Evolutionary conservation across 2,329 filamentous ascomycete species (phyloP), one percentile per base, ranked within the genome.

Genomic region (Aureobasidium sp.): DNA sequence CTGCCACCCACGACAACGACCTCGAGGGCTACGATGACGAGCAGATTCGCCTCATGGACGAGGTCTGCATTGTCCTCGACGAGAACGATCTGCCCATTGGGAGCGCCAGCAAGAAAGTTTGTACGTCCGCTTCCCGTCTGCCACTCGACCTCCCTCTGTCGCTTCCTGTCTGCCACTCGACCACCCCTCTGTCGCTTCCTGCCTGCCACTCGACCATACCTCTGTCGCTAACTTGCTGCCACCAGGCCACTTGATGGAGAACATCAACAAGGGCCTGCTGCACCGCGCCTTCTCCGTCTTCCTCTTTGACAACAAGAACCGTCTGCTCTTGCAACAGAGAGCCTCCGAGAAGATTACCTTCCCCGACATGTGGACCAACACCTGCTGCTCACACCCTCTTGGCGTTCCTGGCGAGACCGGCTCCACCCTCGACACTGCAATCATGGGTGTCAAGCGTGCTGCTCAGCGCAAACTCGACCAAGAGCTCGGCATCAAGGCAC

Each of bases 301-400:
- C 79, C 86, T 99, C 67, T 99, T 99, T 80, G 90, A 97, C 77
- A 87, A 89, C 64, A 83, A 94, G 73, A 95, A 96, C 75, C 88
- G 91, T 69, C 81, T 97, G 63, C 87, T 99, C 46, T 85, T 99
- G 55, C 94, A 99, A 78, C 94, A 97, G 79, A 89, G 94, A 67
- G 94, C 94, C 29, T 79, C 86, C 42, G 93, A 97, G 79, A 99
- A 99, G 81, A 99, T 99, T 72, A 99, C 94, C 7, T 99, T 99
- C 78, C 93, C 94, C n/a, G 90, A 96, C 73, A 92, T 96, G 87
- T 99, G 94, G 94, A 99, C 94, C 65, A 99, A 99, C 78, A 99
- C 94, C 33, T 99, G 94, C 82, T 99, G 94, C 81, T 99, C 94
- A 40, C 94, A 99, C 75, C 94, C 94, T 5, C 82, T 99, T 63